Evolutionary conservation across 129 eudicot genomes (phyloP).

Genomic region (Tagetes patula): DNA sequence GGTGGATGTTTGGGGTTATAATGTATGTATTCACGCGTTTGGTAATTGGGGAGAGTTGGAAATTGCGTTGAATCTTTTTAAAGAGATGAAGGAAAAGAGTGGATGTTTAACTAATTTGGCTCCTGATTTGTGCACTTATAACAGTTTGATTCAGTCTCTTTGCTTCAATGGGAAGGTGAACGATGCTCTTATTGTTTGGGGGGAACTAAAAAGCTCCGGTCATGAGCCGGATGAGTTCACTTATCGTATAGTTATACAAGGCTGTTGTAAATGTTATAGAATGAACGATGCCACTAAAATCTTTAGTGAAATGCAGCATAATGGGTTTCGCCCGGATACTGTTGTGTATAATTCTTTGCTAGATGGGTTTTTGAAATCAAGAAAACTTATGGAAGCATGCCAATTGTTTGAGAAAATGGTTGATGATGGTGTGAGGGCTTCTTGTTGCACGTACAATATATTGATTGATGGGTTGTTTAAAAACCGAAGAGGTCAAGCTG

Average conservation of each 20-base stretch:
- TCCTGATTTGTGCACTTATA: constrained; percentile 88
- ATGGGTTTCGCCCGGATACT: constrained; percentile 66
- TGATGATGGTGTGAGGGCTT: constrained; percentile 67
- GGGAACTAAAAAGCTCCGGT: constrained; percentile 80
- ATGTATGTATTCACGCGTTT: constrained; percentile 79
- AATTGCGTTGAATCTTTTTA: constrained; percentile 64
- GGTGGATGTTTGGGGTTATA: constrained; percentile 69
- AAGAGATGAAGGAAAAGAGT: constrained; percentile 74
- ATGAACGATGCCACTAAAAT: constrained; percentile 63
- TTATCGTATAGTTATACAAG: constrained; percentile 80
- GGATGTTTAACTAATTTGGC: constrained; percentile 8
- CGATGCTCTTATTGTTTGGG: constrained; percentile 82
- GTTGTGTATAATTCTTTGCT: constrained; percentile 74
- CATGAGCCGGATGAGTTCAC: constrained; percentile 81
- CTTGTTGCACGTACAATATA: constrained; percentile 77
- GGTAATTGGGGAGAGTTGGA: constrained; percentile 89
- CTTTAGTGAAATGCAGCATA: constrained; percentile 78
- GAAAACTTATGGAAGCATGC: constrained; percentile 77
- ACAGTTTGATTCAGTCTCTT: constrained; percentile 75
- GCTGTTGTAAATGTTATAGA: constrained; percentile 73
- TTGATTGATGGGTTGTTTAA: constrained; percentile 76
- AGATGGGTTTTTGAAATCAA: constrained; percentile 76
- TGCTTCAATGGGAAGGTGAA: constrained; percentile 74
- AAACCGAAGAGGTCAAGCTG: constrained; percentile 73
- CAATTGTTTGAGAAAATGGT: constrained; percentile 83